Base-by-base conservation (phyloP, 805 yeast species). In the Kuraishia molischiana region DNA sequence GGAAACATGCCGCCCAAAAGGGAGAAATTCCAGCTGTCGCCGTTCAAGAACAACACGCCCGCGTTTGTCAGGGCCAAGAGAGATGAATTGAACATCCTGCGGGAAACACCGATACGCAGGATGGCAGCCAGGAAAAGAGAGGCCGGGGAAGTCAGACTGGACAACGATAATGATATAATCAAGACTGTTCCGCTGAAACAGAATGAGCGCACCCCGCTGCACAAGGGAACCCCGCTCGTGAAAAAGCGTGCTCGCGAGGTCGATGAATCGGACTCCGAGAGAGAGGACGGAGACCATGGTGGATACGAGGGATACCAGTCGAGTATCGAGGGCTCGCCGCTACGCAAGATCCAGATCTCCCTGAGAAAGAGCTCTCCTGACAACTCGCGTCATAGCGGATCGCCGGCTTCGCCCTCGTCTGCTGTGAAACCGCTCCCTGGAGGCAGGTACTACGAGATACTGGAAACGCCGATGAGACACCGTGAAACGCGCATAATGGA, bases 41-140 rank as follows among this genome's bases (percentile, higher is more conserved):
- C 37, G 3, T 34, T 20, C 4, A 20, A 34, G 19, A 34, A 24
- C 29, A n/a, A 34, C 19, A 34, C 24, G 15, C 36, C 36, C 14
- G n/a, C 28, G 19, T 34, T 34, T 14, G 28, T 19, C 14, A 15
- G 26, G 28, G 28, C 19, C 19, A 15, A 21, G 20, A 19, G 24
- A 29, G 28, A 19, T 34, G 24, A 21, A 19, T 21, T 34, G 19
- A 24, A 35, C n/a, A 35, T 35, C 18, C 20, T 35, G 19, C 9
- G 19, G 32, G 30, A 34, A 17, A 35, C 37, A 31, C 37, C 37
- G 19, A 35, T 24, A 10, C n/a, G 32, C 6, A 28, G 17, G 17
- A 28, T 28, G 31, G 13, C 31, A 8, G 31, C 31, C 13, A 8
- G 13, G 10, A 22, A 22, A 11, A 8, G 8, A 8, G 26, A 22